Percentiles rank a stretch among this genome's conserved stretches.
Conservation (phyloP, 208 protist species). For the Leishmania guyanensis region DNA sequence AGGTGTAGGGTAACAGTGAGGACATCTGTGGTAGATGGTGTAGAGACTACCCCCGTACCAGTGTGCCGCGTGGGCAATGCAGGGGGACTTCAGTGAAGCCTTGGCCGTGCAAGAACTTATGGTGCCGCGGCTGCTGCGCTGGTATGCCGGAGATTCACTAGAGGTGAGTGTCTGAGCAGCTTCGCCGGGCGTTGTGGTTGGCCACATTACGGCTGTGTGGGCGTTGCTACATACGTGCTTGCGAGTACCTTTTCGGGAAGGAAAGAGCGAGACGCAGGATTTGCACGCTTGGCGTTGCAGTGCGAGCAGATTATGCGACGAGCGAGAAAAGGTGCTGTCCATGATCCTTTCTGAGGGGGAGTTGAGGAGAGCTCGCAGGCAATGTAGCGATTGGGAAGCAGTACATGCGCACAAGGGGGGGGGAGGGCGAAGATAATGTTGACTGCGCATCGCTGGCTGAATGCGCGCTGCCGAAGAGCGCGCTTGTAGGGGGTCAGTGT, state of each 20-base stretch:
- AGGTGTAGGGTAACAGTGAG: constrained; percentile 3
- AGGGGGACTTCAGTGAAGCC: background rate
- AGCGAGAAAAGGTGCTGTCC: background rate
- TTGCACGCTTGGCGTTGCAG: background rate
- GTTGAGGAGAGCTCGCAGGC: background rate
- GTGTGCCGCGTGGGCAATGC: background rate
- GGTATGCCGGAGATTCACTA: background rate
- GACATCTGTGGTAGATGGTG: constrained; percentile 1
- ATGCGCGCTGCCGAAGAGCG: background rate
- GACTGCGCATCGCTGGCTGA: background rate
- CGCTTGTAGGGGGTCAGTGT: background rate
- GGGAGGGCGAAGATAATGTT: background rate
- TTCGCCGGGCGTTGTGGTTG: background rate
- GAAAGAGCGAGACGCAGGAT: background rate
- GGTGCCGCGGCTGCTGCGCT: background rate
- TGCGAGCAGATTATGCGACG: background rate
- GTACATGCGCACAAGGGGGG: too few relatives aligned
- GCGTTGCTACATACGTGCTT: background rate
- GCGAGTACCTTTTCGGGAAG: background rate
- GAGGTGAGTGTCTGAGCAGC: constrained; percentile 4
- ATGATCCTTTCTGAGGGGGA: background rate
- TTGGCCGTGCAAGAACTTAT: background rate
- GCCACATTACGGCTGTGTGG: background rate
- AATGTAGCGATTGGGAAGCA: background rate
- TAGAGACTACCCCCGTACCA: background rate